A percentile compares a stretch with the other conserved stretches of the same genome.
Conservation (phyloP, 441 rosid species). For the Adansonia madagascariensis region DNA sequence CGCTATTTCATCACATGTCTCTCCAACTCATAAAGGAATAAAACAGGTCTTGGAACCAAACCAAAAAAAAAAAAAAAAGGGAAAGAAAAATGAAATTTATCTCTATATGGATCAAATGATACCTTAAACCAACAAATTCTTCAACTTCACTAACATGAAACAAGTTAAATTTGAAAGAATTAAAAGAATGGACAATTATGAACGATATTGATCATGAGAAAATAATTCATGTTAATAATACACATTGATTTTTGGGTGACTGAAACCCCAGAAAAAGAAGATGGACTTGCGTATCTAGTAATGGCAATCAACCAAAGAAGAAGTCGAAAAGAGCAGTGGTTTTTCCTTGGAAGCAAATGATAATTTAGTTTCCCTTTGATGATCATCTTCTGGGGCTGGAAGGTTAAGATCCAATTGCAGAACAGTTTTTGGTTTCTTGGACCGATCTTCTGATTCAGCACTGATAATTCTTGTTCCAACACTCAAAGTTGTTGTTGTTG, state of each 20-base stretch:
- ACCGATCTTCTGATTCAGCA: constrained; percentile 20
- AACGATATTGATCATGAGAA: constrained; percentile 25
- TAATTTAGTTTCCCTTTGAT: constrained; percentile 33
- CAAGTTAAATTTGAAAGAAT: constrained; percentile 9
- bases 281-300: constrained; percentile 27
- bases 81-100: neutral
- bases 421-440: constrained; percentile 30
- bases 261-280: neutral
- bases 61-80: neutral
- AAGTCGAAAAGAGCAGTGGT: constrained; percentile 38
- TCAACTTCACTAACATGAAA: neutral
- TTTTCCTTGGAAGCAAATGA: constrained; percentile 43
- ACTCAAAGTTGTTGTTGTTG: constrained; percentile 19
- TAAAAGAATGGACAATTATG: constrained; percentile 33
- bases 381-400: constrained; percentile 44
- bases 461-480: constrained; percentile 23
- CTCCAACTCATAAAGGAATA: constrained; percentile 8
- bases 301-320: constrained; percentile 49
- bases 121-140: neutral
- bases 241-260: constrained; percentile 21
- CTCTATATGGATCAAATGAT: constrained; percentile 11
- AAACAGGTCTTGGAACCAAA: neutral
- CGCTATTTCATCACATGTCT: constrained; percentile 9
- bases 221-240: constrained; percentile 24
- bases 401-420: constrained; percentile 48